phyloP scores from a whole-genome alignment of 306 rosid species.

The Sicyos edulis region DNA sequence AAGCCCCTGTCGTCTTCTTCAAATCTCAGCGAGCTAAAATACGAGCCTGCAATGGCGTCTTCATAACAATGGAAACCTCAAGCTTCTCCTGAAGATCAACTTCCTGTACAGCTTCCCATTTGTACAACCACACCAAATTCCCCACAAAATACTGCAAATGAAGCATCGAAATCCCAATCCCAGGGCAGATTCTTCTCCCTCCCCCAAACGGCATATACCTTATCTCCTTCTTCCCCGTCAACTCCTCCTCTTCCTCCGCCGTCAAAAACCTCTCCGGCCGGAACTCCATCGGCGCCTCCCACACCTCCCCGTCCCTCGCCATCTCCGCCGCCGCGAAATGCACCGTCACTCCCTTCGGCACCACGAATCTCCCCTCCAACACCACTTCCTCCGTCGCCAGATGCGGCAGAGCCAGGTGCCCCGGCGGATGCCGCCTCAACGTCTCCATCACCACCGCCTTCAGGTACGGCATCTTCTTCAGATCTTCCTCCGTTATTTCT shows the following conservation, averaged over 20 bases:
- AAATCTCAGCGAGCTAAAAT: conserved; percentile 7
- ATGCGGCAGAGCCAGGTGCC: conserved; percentile 17
- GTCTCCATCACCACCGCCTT: conserved; percentile 23
- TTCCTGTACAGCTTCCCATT: conserved; percentile 10
- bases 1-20: too few species aligned
- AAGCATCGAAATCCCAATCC: conserved; percentile 16
- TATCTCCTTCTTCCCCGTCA: conserved; percentile 15
- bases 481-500: conserved; percentile 1
- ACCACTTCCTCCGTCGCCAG: not conserved
- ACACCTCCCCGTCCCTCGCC: conserved; percentile 13
- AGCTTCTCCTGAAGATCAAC: conserved; percentile 20
- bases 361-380: conserved; percentile 11
- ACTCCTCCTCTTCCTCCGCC: not conserved
- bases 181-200: conserved; percentile 28
- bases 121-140: conserved; percentile 17
- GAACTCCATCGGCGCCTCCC: conserved; percentile 22
- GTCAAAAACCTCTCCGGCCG: conserved; percentile 20
- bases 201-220: conserved; percentile 22
- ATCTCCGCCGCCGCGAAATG: conserved; percentile 8
- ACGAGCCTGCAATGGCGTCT: conserved; percentile 15
- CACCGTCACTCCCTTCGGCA: conserved; percentile 14
- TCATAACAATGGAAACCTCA: conserved; percentile 21
- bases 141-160: conserved; percentile 22
- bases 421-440: conserved; percentile 21
- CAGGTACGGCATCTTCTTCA: conserved; percentile 20